These are phyloP conservation scores for Arabidopsis arenosa DNA, from an alignment of 345 rosid genomes.

Conservation along the genomic window DNA sequence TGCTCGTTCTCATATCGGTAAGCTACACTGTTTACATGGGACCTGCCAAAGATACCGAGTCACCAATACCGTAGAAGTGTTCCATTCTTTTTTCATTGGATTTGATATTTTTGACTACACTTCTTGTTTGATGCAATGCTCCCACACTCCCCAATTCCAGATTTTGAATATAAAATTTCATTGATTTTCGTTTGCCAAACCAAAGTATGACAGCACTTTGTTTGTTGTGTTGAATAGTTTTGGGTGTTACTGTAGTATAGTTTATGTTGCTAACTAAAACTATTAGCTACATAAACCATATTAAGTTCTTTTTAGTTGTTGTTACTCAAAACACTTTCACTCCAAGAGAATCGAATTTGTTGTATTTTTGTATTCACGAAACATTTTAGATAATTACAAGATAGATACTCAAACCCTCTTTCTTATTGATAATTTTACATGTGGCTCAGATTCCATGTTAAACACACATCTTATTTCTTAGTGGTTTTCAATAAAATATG, in stretches of 20 bases:
- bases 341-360: conserved; percentile 5
- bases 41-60: conserved; percentile 73
- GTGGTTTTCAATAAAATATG: conserved; percentile 3
- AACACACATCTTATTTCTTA: not conserved
- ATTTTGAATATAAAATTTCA: no score
- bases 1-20: conserved; percentile 71
- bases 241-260: not conserved
- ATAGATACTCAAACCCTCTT: not conserved
- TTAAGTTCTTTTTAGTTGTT: not conserved
- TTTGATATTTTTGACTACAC: not conserved
- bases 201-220: not conserved
- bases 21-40: conserved; percentile 67
- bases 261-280: not conserved
- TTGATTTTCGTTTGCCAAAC: no score
- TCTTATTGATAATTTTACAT: not conserved
- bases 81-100: not conserved
- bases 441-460: not conserved
- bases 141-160: not conserved
- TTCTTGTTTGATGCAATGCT: conserved; percentile 13
- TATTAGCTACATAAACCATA: not conserved
- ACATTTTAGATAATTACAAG: not conserved
- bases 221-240: not conserved
- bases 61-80: conserved; percentile 31
- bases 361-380: not conserved
- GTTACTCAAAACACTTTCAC: not conserved